A percentile compares a stretch with the other conserved stretches of the same genome.
Evolutionary conservation across 148 eudicot genomes (phyloP).

Genomic region (Oxyria digyna): DNA sequence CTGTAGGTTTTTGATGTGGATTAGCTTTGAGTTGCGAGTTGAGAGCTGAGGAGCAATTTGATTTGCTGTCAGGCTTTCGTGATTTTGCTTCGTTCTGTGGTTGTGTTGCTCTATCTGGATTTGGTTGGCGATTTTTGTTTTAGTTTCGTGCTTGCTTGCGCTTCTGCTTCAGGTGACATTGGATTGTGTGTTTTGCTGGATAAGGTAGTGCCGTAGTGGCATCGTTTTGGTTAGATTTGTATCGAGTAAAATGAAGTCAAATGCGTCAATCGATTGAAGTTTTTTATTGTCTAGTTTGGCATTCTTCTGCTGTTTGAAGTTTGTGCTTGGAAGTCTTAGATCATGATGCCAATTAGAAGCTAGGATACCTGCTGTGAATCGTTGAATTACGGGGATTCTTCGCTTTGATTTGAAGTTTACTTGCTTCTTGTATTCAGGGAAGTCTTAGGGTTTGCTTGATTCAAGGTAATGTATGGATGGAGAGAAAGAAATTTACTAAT

Average conservation of each 20-base stretch:
- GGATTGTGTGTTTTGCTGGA: not conserved
- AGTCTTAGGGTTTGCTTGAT: not conserved
- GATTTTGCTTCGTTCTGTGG: not conserved
- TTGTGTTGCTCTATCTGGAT: not conserved
- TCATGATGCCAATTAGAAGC: not conserved
- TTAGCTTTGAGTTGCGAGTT: not conserved
- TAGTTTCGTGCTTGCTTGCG: not conserved
- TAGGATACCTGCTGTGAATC: not conserved
- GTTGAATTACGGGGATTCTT: not conserved
- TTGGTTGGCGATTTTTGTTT: not conserved
- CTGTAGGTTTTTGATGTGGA: not conserved
- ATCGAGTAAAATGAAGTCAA: not conserved
- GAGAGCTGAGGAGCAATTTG: not conserved
- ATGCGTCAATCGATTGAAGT: not conserved
- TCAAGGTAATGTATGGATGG: not conserved
- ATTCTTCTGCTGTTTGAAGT: not conserved
- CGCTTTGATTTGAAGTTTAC: not conserved
- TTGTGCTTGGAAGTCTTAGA: not conserved
- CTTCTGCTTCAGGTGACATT: not conserved
- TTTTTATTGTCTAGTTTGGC: not conserved
- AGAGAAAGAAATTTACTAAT: not conserved
- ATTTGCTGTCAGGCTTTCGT: not conserved
- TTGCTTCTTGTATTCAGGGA: not conserved
- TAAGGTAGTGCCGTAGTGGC: not conserved
- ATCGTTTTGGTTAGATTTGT: conserved; percentile 1